Evolutionary conservation across 148 eudicot species (phyloP).

Genomic region (Vaccinium corymbosum): DNA sequence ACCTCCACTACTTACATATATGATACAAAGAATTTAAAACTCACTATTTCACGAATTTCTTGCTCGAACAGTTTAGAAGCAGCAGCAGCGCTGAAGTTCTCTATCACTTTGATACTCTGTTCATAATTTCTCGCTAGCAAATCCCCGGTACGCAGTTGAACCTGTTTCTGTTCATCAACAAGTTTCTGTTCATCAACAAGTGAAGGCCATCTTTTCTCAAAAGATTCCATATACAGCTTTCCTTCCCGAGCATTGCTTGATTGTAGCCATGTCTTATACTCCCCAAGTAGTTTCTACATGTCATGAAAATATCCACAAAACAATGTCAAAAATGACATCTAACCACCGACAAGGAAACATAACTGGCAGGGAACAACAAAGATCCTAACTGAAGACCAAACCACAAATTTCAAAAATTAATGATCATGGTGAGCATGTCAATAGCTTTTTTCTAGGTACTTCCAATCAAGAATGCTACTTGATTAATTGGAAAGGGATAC

Average conservation of each 20-base stretch:
- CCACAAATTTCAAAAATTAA: not conserved
- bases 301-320: constrained; percentile 8
- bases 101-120: constrained; percentile 46
- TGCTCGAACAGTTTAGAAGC: constrained; percentile 82
- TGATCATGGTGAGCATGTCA: not conserved
- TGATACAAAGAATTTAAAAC: constrained; percentile 19
- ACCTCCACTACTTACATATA: not conserved
- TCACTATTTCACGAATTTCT: constrained; percentile 92
- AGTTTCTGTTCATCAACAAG: constrained; percentile 30
- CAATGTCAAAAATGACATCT: constrained; percentile 9
- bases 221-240: constrained; percentile 47
- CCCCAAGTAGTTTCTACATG: constrained; percentile 59
- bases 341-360: not conserved
- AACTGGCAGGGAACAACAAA: not conserved
- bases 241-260: constrained; percentile 60
- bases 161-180: constrained; percentile 31
- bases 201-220: constrained; percentile 76
- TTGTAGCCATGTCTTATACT: constrained; percentile 66
- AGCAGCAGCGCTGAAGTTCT: constrained; percentile 59
- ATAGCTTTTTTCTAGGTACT: not conserved
- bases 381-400: not conserved
- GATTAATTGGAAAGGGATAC: not conserved
- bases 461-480: not conserved
- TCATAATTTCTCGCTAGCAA: constrained; percentile 43
- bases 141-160: constrained; percentile 27